Evolutionary conservation across 192 early-diverging fungal genomes (phyloP).

Genomic region (Backusella tarrabulga): DNA sequence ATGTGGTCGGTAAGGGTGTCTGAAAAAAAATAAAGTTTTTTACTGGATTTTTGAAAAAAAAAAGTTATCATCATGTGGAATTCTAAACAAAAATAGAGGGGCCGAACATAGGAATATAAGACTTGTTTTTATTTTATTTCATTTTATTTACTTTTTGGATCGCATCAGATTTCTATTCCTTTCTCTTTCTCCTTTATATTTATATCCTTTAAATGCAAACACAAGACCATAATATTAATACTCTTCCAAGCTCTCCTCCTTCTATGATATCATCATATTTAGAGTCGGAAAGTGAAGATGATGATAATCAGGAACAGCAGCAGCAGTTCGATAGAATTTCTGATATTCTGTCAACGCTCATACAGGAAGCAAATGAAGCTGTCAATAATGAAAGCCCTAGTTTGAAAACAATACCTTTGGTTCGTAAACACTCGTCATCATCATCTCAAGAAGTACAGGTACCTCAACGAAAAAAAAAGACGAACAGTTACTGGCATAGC

Average conservation of each 20-base stretch:
- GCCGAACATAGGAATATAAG: constrained; percentile 3
- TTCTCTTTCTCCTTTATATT: background rate
- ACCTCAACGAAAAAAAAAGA: constrained; percentile 4
- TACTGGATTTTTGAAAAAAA: constrained; percentile 74
- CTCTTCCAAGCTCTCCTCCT: constrained; percentile 18
- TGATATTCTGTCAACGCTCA: constrained; percentile 26
- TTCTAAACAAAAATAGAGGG: background rate
- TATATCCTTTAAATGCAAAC: background rate
- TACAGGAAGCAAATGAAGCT: constrained; percentile 33
- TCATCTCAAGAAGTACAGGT: background rate
- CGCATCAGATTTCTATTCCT: constrained; percentile 1
- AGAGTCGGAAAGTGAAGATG: background rate
- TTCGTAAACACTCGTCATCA: background rate
- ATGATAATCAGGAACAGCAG: constrained; percentile 18
- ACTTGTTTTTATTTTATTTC: background rate
- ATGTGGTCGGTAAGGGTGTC: background rate
- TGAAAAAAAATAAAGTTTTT: constrained; percentile 78
- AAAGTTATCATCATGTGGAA: constrained; percentile 7
- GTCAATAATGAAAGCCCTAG: constrained; percentile 8
- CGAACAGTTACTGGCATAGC: background rate
- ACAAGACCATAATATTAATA: constrained; percentile 8
- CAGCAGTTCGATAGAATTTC: constrained; percentile 28
- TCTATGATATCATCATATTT: background rate
- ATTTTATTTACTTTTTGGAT: background rate
- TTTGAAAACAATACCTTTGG: background rate